Percentiles rank a stretch among this genome's conserved stretches.
phyloP scores from a whole-genome alignment of 169 alveolate genomes.

The Eimeria necatrix region DNA sequence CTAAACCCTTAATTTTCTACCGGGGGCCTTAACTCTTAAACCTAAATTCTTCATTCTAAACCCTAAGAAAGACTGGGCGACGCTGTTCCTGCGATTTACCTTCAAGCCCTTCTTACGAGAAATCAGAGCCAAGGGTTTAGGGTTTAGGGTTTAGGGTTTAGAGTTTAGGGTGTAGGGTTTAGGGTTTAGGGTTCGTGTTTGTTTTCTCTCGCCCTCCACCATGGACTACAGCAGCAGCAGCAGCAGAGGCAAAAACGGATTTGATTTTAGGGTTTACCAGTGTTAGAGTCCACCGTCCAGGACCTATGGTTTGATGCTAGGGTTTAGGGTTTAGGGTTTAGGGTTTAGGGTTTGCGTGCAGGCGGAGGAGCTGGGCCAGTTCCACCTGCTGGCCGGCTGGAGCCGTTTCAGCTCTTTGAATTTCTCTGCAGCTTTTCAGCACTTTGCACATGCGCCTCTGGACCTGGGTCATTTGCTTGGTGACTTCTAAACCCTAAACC shows the following conservation, averaged over 20 bases:
- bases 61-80: too few species aligned
- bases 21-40: too few species aligned
- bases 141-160: neutral
- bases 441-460: slow-evolving; percentile 57
- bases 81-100: too few species aligned
- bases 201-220: too few species aligned
- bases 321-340: slow-evolving; percentile 32
- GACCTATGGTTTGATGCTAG: neutral
- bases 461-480: slow-evolving; percentile 66
- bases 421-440: slow-evolving; percentile 80
- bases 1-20: too few species aligned
- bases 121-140: neutral
- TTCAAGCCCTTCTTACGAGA: too few species aligned
- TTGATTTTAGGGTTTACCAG: neutral
- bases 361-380: slow-evolving; percentile 69
- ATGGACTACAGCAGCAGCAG: neutral
- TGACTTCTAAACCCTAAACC: slow-evolving; percentile 18
- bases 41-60: too few species aligned
- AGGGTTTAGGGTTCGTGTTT: neutral
- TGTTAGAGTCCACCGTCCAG: neutral
- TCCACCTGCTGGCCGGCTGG: slow-evolving; percentile 81
- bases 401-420: slow-evolving; percentile 46
- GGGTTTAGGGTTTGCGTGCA: slow-evolving; percentile 42
- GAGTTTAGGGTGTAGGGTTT: too few species aligned
- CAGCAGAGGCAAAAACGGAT: too few species aligned